Evolutionary conservation across 2,329 filamentous ascomycete genomes (phyloP).

Genomic region (Sporothrix luriei): DNA sequence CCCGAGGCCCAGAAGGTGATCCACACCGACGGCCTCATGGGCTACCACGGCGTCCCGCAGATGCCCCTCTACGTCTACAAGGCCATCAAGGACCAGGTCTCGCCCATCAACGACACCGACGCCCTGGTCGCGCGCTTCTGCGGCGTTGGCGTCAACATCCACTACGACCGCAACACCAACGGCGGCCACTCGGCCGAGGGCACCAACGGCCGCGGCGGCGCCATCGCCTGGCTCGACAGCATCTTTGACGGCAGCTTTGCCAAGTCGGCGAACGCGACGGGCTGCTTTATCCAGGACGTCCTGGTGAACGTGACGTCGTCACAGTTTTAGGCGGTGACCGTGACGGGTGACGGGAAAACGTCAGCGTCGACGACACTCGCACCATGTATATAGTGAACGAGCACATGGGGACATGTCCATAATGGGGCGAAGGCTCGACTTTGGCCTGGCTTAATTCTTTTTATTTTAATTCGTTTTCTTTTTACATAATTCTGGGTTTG

Average conservation of each 20-base stretch:
- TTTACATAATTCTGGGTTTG: too few species aligned
- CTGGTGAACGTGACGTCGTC: conserved; percentile 30
- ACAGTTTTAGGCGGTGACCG: conserved; percentile 8
- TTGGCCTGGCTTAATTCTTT: too few species aligned
- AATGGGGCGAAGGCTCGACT: too few species aligned
- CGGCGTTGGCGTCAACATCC: conserved; percentile 47
- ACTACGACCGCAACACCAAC: conserved; percentile 49
- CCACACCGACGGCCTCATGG: conserved; percentile 42
- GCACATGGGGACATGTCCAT: too few species aligned
- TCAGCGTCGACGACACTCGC: too few species aligned
- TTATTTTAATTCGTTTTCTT: too few species aligned
- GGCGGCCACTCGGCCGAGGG: conserved; percentile 47
- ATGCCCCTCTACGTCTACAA: conserved; percentile 54
- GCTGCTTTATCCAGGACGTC: conserved; percentile 32
- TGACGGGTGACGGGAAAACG: too few species aligned
- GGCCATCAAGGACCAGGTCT: conserved; percentile 49
- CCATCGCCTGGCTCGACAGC: conserved; percentile 37
- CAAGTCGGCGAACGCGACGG: conserved; percentile 22
- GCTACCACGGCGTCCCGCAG: conserved; percentile 47
- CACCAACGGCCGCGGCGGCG: conserved; percentile 37
- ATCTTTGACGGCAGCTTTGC: conserved; percentile 35
- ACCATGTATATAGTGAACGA: too few species aligned
- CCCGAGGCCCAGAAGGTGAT: conserved; percentile 38
- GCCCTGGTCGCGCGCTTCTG: conserved; percentile 40
- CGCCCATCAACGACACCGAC: conserved; percentile 48